Percentiles rank a stretch among this genome's conserved stretches.
These are phyloP conservation scores for Alternaria burnsii DNA, from an alignment of 2,329 filamentous ascomycete species.

Conservation along the genomic window DNA sequence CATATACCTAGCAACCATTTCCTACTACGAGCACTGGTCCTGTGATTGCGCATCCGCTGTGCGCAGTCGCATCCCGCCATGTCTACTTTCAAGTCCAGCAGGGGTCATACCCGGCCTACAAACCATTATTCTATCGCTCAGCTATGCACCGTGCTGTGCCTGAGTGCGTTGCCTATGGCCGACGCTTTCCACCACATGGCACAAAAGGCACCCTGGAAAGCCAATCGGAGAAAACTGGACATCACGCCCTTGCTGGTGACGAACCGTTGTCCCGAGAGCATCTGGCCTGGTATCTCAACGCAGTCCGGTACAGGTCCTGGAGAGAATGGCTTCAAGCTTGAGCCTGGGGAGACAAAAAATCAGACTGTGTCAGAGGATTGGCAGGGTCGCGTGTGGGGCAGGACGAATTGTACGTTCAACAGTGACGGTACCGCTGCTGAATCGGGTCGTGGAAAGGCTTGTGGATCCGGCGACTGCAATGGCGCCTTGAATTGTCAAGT, in stretches of 20 bases:
- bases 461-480: slow-evolving; percentile 79
- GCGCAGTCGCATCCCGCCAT: slow-evolving; percentile 30
- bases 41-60: slow-evolving; percentile 21
- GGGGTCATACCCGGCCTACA: slow-evolving; percentile 14
- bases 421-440: slow-evolving; percentile 65
- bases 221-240: slow-evolving; percentile 43
- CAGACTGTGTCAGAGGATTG: slow-evolving; percentile 76
- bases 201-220: slow-evolving; percentile 37
- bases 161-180: slow-evolving; percentile 33
- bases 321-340: slow-evolving; percentile 73
- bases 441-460: slow-evolving; percentile 63
- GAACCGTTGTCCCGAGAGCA: slow-evolving; percentile 74
- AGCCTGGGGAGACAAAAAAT: slow-evolving; percentile 64
- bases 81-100: slow-evolving; percentile 19
- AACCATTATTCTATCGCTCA: slow-evolving; percentile 22
- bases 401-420: slow-evolving; percentile 83
- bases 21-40: slow-evolving; percentile 10
- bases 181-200: slow-evolving; percentile 47
- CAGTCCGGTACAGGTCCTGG: slow-evolving; percentile 74
- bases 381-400: slow-evolving; percentile 83
- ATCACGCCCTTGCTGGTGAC: slow-evolving; percentile 69
- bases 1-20: slow-evolving; percentile 21
- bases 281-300: slow-evolving; percentile 80
- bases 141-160: slow-evolving; percentile 34
- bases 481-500: slow-evolving; percentile 73